phyloP scores from a whole-genome alignment of 2,329 filamentous ascomycete species.

The Pestalotiopsis sp. region DNA sequence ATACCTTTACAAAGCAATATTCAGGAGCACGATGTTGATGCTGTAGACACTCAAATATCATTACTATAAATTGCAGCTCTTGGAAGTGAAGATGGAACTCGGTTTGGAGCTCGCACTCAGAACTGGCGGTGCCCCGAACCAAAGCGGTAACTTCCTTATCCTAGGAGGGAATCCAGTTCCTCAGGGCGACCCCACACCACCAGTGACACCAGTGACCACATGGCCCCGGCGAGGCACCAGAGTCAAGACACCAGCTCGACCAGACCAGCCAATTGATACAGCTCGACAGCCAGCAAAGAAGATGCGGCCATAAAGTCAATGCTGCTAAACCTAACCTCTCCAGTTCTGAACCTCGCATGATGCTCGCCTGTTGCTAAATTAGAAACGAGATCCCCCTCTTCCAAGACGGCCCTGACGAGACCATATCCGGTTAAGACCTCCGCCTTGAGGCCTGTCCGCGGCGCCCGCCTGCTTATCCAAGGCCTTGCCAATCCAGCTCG shows the following conservation, averaged over 20 bases:
- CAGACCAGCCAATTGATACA: not conserved
- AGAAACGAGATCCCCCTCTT: not conserved
- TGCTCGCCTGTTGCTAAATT: not conserved
- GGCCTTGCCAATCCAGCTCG: not conserved
- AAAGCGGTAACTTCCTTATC: not conserved
- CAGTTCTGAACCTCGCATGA: not conserved
- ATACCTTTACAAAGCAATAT: not conserved
- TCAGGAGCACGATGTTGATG: not conserved
- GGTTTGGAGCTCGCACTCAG: not conserved
- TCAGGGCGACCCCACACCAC: not conserved
- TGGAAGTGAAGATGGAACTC: not conserved
- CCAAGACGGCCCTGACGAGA: not conserved
- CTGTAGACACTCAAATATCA: not conserved
- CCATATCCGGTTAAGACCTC: not conserved
- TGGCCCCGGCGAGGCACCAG: not conserved
- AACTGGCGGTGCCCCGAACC: not conserved
- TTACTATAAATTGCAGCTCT: not conserved
- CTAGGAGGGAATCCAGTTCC: too few relatives aligned
- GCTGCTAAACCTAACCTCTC: not conserved
- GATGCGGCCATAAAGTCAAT: not conserved
- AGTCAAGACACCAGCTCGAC: not conserved
- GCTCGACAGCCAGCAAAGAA: not conserved
- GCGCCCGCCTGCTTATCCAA: not conserved
- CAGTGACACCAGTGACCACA: not conserved
- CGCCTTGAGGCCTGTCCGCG: not conserved